Conservation (phyloP, 2,329 filamentous ascomycete species). For the Trichoderma afroharzianum region DNA sequence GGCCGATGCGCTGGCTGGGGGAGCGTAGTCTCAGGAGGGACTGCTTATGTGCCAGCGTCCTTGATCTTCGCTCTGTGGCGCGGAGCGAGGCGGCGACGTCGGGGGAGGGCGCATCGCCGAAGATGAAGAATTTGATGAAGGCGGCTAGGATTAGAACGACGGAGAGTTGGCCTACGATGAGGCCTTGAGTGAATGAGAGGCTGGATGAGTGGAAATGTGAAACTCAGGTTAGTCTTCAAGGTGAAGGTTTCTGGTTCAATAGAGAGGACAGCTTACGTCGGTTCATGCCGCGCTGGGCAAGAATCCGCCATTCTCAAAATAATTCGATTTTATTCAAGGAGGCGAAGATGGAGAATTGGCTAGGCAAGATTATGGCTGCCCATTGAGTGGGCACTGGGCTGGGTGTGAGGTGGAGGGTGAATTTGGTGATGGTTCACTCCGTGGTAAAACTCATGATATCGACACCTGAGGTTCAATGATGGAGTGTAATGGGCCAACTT, state of each 20-base stretch:
- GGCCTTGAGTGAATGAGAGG: conserved; percentile 87
- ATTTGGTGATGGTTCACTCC: background rate
- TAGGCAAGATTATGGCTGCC: background rate
- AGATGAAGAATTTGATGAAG: conserved; percentile 99
- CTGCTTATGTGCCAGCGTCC: conserved; percentile 72
- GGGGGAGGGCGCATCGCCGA: conserved; percentile 84
- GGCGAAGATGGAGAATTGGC: background rate
- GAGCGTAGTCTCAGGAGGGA: conserved; percentile 63
- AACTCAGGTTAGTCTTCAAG: background rate
- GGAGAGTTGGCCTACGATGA: conserved; percentile 88
- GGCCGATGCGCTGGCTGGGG: conserved; percentile 38
- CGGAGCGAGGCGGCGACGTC: conserved; percentile 74
- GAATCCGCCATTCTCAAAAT: conserved; percentile 36
- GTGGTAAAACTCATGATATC: background rate
- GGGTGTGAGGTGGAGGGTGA: background rate
- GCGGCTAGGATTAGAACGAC: conserved; percentile 86
- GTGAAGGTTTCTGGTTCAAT: background rate
- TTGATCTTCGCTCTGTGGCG: conserved; percentile 68
- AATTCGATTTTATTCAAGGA: background rate
- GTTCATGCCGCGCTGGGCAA: conserved; percentile 43
- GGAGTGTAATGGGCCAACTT: background rate
- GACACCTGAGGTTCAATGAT: background rate
- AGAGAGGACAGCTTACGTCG: conserved; percentile 39
- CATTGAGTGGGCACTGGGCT: background rate
- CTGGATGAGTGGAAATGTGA: conserved; percentile 39